Base-by-base conservation (phyloP, 352 stramenopile species). In the Globisporangium splendens region DNA sequence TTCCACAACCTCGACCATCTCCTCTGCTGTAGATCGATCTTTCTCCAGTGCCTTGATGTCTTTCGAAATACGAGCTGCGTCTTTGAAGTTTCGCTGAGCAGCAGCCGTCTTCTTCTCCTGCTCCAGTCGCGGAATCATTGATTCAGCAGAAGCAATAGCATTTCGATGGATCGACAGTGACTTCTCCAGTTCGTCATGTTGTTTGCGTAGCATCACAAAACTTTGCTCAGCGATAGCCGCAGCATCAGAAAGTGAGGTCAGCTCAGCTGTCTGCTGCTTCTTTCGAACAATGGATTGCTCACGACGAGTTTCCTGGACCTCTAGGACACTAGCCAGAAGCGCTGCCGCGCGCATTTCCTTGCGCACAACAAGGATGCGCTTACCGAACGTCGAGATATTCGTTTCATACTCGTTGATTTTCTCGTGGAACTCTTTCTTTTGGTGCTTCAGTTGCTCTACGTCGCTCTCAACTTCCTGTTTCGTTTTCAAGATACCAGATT, bases 11-110 rank as follows among this genome's bases (percentile, higher is more conserved):
- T 92, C 79, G 15, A 92, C 82, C 77, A 86, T 89, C 43, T 93
- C 85, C 60, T 95, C 85, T 0, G 85, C 85, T 0, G 73, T 88
- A 14, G 69, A 68, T 22, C 84, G 79, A 66, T 95, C 85, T 48
- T 95, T 95, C 64, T 95, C 85, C 3, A 95, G 52, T 17, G 79
- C 77, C 68, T 95, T 95, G 54, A 95, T 92, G 47, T 93, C 85
- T 56, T 95, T 93, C 4, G 85, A 93, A 20, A 95, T 88, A 18
- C 83, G 70, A 2, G 85, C 85, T 7, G 85, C 85, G 41, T 95
- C 85, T 61, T 95, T 93, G 58, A 95, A 95, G 62, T 95, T 92
- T n/a, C 85, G 77, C 50, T 91, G 75, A 13, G 83, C 63, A 33
- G 83, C 85, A 22, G 85, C 80, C 0, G 68, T 62, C 58, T 93